Evolutionary conservation across 352 stramenopile genomes (phyloP), one percentile per base, ranked within the genome.

Genomic region (Halophytophthora polymorphica): DNA sequence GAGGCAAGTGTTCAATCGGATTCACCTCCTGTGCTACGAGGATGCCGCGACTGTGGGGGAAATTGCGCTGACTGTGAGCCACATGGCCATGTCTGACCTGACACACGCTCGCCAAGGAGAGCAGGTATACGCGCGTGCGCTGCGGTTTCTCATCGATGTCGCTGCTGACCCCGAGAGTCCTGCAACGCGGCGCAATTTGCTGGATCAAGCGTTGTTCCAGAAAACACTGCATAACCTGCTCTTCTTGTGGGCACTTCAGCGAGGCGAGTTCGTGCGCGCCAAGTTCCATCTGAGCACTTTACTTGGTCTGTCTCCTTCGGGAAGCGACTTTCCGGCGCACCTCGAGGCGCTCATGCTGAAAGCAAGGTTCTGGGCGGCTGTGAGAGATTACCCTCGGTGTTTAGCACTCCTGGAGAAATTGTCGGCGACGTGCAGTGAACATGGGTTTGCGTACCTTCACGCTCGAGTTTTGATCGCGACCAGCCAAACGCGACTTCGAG

Each of bases 11-110:
- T 85, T 86, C 10, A 71, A 64, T 45, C 69, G 65, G 2, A 53
- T 91, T 11, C 67, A 86, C 50, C 61, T 75, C 13, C 23, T 64
- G 19, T 82, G 69, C 14, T 88, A 89, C 50, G 64, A 73, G 61
- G 66, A 86, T 29, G 69, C 61, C 11, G 76, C 77, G 2, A 81
- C 62, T 19, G 56, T 58, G 2, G 50, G 46, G 17, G 81, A 91
- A 52, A 60, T 88, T 40, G 77, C 72, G 2, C 43, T 69, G 25
- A 77, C 56, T 15, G 73, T 91, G 28, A 71, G 67, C 40, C 71
- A 66, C 1, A 72, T 86, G 56, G 77, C 78, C 8, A 59, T 61
- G 44, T 57, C 55, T 18, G 56, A 57, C 0, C 50, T 69, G 7
- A n/a, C 55, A 41, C 36, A 58, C 8, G 35, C 41, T 11, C 37